phyloP scores from a whole-genome alignment of 495 filamentous ascomycete species.

The Talaromyces ruber region DNA sequence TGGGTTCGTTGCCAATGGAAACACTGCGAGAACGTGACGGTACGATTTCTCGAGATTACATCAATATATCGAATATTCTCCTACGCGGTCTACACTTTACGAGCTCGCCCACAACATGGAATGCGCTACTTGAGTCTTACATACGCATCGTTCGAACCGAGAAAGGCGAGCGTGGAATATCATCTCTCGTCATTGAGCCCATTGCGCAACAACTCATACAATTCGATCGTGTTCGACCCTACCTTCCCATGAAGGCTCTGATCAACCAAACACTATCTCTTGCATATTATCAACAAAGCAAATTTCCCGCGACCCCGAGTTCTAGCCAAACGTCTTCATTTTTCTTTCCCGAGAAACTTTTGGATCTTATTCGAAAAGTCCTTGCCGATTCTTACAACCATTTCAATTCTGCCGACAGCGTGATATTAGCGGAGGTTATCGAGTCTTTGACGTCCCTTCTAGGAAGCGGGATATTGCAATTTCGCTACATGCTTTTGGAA shows the following conservation, averaged over 20 bases:
- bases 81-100: slow-evolving; percentile 49
- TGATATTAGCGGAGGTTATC: slow-evolving; percentile 24
- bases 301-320: background rate
- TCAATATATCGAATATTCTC: slow-evolving; percentile 59
- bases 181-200: slow-evolving; percentile 60
- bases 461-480: slow-evolving; percentile 19
- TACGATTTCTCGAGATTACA: slow-evolving; percentile 49
- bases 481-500: slow-evolving; percentile 25
- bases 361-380: slow-evolving; percentile 17
- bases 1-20: slow-evolving; percentile 31
- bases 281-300: slow-evolving; percentile 17
- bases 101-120: slow-evolving; percentile 44
- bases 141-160: slow-evolving; percentile 52
- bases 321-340: background rate
- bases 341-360: slow-evolving; percentile 19
- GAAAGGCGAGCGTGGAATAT: slow-evolving; percentile 54
- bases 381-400: slow-evolving; percentile 22
- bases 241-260: slow-evolving; percentile 23
- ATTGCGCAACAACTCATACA: slow-evolving; percentile 43
- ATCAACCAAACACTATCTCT: slow-evolving; percentile 26
- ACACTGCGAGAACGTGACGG: slow-evolving; percentile 35
- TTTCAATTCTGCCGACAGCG: slow-evolving; percentile 15
- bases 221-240: slow-evolving; percentile 13
- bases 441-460: slow-evolving; percentile 34
- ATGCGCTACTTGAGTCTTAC: slow-evolving; percentile 49